Base-by-base conservation (phyloP, 176 grass and related monocot genomes). In the Eragrostis nindensis region DNA sequence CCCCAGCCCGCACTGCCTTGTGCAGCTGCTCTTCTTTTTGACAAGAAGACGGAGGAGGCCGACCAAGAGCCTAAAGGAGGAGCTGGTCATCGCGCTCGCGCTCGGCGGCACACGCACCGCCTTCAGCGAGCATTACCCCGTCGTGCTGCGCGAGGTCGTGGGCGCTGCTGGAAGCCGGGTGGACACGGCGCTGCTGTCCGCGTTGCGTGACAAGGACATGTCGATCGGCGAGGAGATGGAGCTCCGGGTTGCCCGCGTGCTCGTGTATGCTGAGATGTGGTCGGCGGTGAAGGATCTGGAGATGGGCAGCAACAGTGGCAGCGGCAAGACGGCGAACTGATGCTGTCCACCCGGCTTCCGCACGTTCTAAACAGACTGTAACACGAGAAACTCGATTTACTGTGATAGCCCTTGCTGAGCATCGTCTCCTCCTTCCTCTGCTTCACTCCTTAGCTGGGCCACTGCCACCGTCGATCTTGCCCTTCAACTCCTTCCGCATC, bases 1-100 rank as follows among this genome's bases (percentile, higher is more conserved):
- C 38, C 77, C 63, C 21, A 21, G 77, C 15, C 77, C 77, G 30
- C 19, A 42, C 63, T 40, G n/a, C n/a, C 22, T 80, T n/a, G 64
- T 8, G n/a, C 16, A 6, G 2, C 12, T 42, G 0, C 4, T 80
- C n/a, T 26, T 8, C 5, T 11, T 5, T 56, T 80, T 48, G 9
- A 0, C 48, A 14, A 14, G 12, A 5, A 8, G 1, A 47, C 26
- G 32, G 22, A 55, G 60, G 11, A 17, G 26, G 18, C 32, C 32
- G 32, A 38, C 46, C 8, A 5, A 5, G 6, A 18, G 5, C 3
- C 71, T 74, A 18, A 19, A 12, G 30, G 48, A 74, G 10, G 50
- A 74, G 71, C 49, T 56, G 10, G 50, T n/a, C 21, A 0, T 63
- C 36, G 74, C 73, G 13, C 39, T 43, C 39, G 41, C 54, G 14